Percentiles rank a stretch among this genome's conserved stretches.
phyloP scores from a whole-genome alignment of 2,329 filamentous ascomycete genomes.

The Calonectria pauciramosa region DNA sequence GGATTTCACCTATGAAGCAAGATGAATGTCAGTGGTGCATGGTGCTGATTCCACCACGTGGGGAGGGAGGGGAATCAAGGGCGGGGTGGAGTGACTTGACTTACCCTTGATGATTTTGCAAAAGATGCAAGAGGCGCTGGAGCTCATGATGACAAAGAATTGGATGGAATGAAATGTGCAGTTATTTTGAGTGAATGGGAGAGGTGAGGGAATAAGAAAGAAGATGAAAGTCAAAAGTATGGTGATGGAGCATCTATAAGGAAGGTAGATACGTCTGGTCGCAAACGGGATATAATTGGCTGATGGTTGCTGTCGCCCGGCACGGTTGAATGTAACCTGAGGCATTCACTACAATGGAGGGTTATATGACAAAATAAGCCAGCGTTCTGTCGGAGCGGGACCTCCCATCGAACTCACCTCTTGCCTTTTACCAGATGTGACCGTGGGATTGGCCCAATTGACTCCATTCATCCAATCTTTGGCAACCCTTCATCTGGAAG shows the following conservation, averaged over 20 bases:
- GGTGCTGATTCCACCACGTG: neutral
- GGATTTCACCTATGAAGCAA: slow-evolving; percentile 82
- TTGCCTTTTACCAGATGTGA: slow-evolving; percentile 87
- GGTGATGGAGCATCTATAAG: slow-evolving; percentile 2
- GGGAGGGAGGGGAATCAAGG: slow-evolving; percentile 16
- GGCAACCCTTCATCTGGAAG: slow-evolving; percentile 57
- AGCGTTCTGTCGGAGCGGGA: slow-evolving; percentile 69
- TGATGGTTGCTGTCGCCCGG: neutral
- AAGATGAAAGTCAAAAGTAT: slow-evolving; percentile 5
- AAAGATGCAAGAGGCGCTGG: slow-evolving; percentile 81
- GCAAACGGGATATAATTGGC: neutral
- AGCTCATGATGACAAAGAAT: slow-evolving; percentile 1
- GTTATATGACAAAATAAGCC: slow-evolving; percentile 39
- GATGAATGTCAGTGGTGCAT: slow-evolving; percentile 29
- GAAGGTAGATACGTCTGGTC: neutral
- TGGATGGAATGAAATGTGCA: neutral
- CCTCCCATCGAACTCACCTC: slow-evolving; percentile 81
- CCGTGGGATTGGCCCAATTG: slow-evolving; percentile 71
- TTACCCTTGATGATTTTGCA: slow-evolving; percentile 97
- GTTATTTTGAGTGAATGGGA: neutral
- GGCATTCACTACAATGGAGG: rapidly evolving
- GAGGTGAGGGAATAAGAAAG: slow-evolving; percentile 1
- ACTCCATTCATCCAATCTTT: slow-evolving; percentile 68
- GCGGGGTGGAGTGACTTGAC: slow-evolving; percentile 24
- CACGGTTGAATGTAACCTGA: slow-evolving; percentile 13